Evolutionary conservation across 2,329 filamentous ascomycete species (phyloP), one percentile per base, ranked within the genome.

Genomic region (Phialophora chinensis): DNA sequence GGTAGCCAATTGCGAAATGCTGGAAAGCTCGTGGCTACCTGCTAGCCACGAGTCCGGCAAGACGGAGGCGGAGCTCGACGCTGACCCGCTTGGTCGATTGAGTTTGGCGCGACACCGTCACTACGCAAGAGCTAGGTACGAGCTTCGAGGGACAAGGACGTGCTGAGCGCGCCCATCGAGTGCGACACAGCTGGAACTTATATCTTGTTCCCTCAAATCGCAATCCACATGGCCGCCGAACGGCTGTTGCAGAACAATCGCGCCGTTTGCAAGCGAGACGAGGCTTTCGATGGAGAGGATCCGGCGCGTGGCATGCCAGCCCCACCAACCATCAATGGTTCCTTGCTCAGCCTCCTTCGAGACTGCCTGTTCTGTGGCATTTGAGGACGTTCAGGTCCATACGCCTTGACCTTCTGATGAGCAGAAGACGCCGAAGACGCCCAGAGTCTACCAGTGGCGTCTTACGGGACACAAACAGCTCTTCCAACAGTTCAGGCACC

Each of bases 1-100:
- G 56, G 33, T n/a, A 61, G 53, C 63, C 57, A 65, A 65, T 65
- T 20, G 42, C 27, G 38, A 33, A 38, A 52, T 31, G 53, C 29
- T n/a, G 25, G 23, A 31, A 55, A 55, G 44, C 63, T 55, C 42
- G 58, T 61, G 58, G 57, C 58, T 27, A 38, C 38, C 31, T 61
- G n/a, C 52, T 49, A 65, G 33, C 38, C 8, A 52, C n/a, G 59
- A 54, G 59, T 54, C 59, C 49, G 59, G 54, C 47, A 8, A 31
- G 54, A 29, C 20, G 31, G 58, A 29, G 63, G 63, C 63, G 63
- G 55, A 65, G 63, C 35, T 53, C 8, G 31, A n/a, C 35, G 33
- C 59, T 61, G 20, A 25, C 47, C 33, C 23, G n/a, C 47, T 38
- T 25, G 47, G 11, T 33, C 29, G 27, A 60, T 27, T 10, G 52